These are phyloP conservation scores for Fusarium subglutinans DNA, from an alignment of 2,329 filamentous ascomycete genomes.

Conservation along the genomic window DNA sequence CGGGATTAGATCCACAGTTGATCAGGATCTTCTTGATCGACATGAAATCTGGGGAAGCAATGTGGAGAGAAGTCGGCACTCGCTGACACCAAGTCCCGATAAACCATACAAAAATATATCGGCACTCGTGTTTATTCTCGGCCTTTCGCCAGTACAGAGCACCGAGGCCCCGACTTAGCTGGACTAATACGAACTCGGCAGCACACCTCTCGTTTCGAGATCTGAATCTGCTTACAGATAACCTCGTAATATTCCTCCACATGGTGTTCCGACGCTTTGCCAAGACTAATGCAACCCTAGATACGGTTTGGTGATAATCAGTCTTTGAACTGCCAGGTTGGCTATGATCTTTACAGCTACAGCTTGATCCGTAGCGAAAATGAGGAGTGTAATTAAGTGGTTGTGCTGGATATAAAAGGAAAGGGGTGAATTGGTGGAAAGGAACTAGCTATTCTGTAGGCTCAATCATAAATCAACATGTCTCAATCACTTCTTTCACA, in stretches of 20 bases:
- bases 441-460: rapidly evolving
- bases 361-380: no score
- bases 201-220: not conserved
- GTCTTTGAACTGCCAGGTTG: no score
- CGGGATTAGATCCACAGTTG: not conserved
- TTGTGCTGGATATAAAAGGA: no score
- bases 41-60: not conserved
- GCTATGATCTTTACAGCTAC: rapidly evolving
- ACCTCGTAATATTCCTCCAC: not conserved
- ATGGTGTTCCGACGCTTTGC: not conserved
- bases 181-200: not conserved
- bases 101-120: not conserved
- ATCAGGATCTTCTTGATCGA: not conserved
- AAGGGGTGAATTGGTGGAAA: no score
- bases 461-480: not conserved
- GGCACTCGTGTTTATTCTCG: not conserved
- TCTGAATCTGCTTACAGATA: not conserved
- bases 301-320: not conserved
- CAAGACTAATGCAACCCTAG: not conserved
- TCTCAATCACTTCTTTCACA: not conserved
- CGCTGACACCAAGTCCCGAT: not conserved
- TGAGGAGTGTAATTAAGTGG: no score
- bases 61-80: not conserved
- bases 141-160: not conserved
- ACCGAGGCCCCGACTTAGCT: not conserved